Percentiles rank a stretch among this genome's conserved stretches.
These are phyloP conservation scores for Aegilops sharonensis DNA, from an alignment of 176 grass and related monocot genomes.

Conservation along the genomic window DNA sequence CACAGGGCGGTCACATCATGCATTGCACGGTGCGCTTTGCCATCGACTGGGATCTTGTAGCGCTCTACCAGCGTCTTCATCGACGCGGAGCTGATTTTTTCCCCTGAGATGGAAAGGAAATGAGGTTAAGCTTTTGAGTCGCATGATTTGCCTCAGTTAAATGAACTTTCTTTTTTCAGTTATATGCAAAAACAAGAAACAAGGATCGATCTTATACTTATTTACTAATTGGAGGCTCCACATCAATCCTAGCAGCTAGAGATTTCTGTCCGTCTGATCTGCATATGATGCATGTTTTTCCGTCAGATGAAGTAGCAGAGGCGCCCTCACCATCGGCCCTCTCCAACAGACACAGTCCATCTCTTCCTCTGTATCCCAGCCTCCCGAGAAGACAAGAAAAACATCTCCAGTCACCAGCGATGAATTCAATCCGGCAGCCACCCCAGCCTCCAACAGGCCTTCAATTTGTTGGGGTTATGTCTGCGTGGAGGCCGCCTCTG, in stretches of 20 bases:
- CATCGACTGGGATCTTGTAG: slow-evolving; percentile 48
- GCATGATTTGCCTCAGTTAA: not conserved
- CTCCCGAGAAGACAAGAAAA: not conserved
- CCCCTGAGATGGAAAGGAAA: slow-evolving; percentile 46
- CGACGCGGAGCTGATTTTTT: slow-evolving; percentile 47
- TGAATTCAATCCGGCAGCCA: not conserved
- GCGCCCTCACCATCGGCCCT: not conserved
- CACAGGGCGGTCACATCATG: slow-evolving; percentile 64
- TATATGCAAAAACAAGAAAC: not conserved
- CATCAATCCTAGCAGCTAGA: not conserved
- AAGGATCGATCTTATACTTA: slow-evolving; percentile 8
- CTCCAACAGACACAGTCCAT: not conserved
- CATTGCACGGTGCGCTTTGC: slow-evolving; percentile 68
- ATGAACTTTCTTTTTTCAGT: not conserved
- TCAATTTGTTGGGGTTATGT: not conserved
- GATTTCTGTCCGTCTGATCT: not conserved
- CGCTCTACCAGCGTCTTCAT: slow-evolving; percentile 45
- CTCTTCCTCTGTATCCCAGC: not conserved
- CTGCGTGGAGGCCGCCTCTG: not conserved
- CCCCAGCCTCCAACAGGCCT: no score
- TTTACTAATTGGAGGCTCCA: not conserved
- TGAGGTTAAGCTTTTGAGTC: slow-evolving; percentile 11
- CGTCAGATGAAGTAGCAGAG: not conserved
- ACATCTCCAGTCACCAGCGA: not conserved
- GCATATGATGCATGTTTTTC: not conserved